phyloP scores from a whole-genome alignment of 805 yeast species.

The Priceomyces fermenticarens region DNA sequence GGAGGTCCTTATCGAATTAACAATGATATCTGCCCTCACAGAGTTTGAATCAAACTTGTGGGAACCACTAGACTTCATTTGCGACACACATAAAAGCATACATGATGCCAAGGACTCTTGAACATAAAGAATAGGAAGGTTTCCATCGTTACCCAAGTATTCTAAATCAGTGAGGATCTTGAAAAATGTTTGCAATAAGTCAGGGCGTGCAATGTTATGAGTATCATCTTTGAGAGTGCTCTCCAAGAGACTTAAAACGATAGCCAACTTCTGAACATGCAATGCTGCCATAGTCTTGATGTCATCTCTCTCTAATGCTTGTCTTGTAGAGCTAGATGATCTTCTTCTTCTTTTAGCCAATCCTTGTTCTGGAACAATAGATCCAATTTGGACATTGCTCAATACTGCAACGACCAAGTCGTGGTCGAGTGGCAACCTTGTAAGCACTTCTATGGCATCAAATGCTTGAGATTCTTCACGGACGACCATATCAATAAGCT shows the following conservation, averaged over 20 bases:
- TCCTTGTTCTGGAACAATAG: constrained; percentile 43
- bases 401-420: constrained; percentile 59
- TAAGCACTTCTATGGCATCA: constrained; percentile 47
- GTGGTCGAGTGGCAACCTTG: constrained; percentile 52
- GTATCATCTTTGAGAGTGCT: constrained; percentile 33
- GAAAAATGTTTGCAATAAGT: constrained; percentile 51
- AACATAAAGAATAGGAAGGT: constrained; percentile 83
- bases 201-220: constrained; percentile 36
- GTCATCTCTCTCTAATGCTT: constrained; percentile 68
- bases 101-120: constrained; percentile 89
- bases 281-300: constrained; percentile 71
- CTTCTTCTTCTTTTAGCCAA: constrained; percentile 78
- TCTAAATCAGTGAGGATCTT: constrained; percentile 70
- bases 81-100: constrained; percentile 66
- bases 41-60: constrained; percentile 55
- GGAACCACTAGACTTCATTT: constrained; percentile 38
- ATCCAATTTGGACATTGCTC: constrained; percentile 54
- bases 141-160: constrained; percentile 86
- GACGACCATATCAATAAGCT: constrained; percentile 54
- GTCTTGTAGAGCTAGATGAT: constrained; percentile 73
- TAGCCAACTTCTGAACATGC: constrained; percentile 75
- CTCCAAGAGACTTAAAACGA: constrained; percentile 78
- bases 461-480: constrained; percentile 29
- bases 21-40: constrained; percentile 85
- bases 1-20: constrained; percentile 85